Conservation (phyloP, 106 monocot species). For the Apostasia shenzhenica region DNA sequence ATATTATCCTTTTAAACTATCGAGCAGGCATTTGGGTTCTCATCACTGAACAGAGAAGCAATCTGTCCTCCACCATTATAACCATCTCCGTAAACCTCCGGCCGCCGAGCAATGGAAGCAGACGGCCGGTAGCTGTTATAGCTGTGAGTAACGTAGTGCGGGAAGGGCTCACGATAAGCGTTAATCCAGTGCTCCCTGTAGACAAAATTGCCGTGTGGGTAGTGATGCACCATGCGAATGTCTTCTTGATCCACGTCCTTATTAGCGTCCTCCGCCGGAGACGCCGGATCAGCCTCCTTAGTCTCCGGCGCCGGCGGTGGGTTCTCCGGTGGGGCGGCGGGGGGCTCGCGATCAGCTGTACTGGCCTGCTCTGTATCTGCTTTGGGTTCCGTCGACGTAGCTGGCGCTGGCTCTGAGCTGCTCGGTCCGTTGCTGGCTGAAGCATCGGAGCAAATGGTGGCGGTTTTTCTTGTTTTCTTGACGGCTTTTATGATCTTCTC, state of each 20-base stretch:
- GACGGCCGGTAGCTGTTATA: conserved; percentile 29
- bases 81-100: conserved; percentile 10
- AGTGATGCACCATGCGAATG: conserved; percentile 43
- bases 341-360: not conserved
- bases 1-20: conserved; percentile 16
- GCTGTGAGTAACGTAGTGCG: conserved; percentile 19
- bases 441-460: conserved; percentile 27
- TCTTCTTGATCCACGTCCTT: conserved; percentile 16
- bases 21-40: conserved; percentile 68
- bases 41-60: conserved; percentile 58
- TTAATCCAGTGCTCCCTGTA: conserved; percentile 19
- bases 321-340: not conserved
- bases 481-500: conserved; percentile 51
- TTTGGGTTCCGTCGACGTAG: not conserved
- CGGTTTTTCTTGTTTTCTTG: conserved; percentile 50
- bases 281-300: conserved; percentile 4
- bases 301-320: conserved; percentile 7
- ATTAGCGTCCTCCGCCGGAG: not conserved
- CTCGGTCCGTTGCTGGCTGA: not conserved
- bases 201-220: conserved; percentile 18
- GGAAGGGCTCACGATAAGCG: conserved; percentile 1
- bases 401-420: conserved; percentile 4
- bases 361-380: not conserved
- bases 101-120: conserved; percentile 5
- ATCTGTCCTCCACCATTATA: conserved; percentile 26